Base-by-base conservation (phyloP, 1,284 basidiomycete genomes). In the Athelia sp. region DNA sequence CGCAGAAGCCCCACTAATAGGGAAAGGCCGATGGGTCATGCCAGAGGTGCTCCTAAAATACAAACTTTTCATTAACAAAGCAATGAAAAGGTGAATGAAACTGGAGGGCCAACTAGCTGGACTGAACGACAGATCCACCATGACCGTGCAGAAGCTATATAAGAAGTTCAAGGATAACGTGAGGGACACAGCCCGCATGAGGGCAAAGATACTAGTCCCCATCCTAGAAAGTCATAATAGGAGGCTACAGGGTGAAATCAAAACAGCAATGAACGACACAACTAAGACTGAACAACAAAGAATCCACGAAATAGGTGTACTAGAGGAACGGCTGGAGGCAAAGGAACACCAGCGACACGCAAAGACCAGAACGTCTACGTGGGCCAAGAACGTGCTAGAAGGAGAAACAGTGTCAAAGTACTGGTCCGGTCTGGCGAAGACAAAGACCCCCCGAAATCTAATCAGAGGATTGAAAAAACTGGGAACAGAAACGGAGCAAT, bases 101-200 rank as follows among this genome's bases (percentile, higher is more conserved):
- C 31, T 47, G 14, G 10, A 36, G 21, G 32, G 38, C 8, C n/a
- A n/a, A 10, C 24, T 47, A 13, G 32, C 9, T 9, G 31, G 26
- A 8, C 9, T n/a, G n/a, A 8, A n/a, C 9, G 68, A 73, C 56
- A 10, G 14, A 8, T 13, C 11, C 24, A 29, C n/a, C 14, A 21
- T 11, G 14, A 46, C 29, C 45, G 24, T 31, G 4, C 45, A 46
- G 31, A 29, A 4, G 13, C 13, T 46, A 4, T 46, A 14, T 17
- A 32, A 46, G 18, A 32, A 6, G 13, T 46, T 46, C 18, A 46
- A 46, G 18, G 31, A 19, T 17, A 14, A 15, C 18, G 23, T 13
- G 4, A 15, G n/a, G n/a, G 15, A 6, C 14, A 11, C 17, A 9
- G n/a, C n/a, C n/a, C n/a, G n/a, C n/a, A n/a, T n/a, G n/a, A n/a